phyloP scores from a whole-genome alignment of 495 filamentous ascomycete genomes.

The Cenococcum geophilum region DNA sequence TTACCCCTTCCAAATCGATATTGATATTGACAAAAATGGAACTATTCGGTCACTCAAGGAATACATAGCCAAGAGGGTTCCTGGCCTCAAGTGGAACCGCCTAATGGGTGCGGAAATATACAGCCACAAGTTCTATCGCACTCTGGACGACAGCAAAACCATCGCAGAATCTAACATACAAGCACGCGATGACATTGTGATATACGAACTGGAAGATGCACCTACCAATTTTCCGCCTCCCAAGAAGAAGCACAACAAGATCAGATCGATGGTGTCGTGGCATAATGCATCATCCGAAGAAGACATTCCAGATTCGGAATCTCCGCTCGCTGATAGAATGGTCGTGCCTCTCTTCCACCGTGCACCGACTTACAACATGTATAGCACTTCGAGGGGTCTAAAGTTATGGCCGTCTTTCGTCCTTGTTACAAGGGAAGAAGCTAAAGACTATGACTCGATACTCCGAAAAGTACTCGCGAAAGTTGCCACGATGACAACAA shows the following conservation, averaged over 20 bases:
- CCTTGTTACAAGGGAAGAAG: slow-evolving; percentile 55
- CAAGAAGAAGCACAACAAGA: slow-evolving; percentile 45
- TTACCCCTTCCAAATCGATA: slow-evolving; percentile 59
- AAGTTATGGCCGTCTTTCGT: slow-evolving; percentile 58
- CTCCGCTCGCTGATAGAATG: slow-evolving; percentile 61
- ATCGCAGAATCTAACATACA: slow-evolving; percentile 64
- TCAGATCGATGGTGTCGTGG: slow-evolving; percentile 39
- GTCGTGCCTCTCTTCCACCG: slow-evolving; percentile 77
- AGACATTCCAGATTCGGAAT: slow-evolving; percentile 52
- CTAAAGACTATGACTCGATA: slow-evolving; percentile 53
- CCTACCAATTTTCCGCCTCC: slow-evolving; percentile 68
- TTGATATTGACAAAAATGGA: slow-evolving; percentile 83
- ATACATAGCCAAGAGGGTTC: slow-evolving; percentile 60
- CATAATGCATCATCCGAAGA: slow-evolving; percentile 51
- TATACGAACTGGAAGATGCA: slow-evolving; percentile 72
- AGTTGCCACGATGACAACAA: slow-evolving; percentile 56
- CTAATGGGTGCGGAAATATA: slow-evolving; percentile 75
- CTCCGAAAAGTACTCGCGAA: slow-evolving; percentile 55
- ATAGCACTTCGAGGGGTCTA: slow-evolving; percentile 39
- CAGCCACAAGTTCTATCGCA: slow-evolving; percentile 72
- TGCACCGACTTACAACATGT: slow-evolving; percentile 45
- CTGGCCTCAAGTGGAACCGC: slow-evolving; percentile 46
- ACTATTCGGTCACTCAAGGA: slow-evolving; percentile 70
- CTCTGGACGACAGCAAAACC: slow-evolving; percentile 60
- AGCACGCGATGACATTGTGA: slow-evolving; percentile 56